Evolutionary conservation across 2,329 filamentous ascomycete species (phyloP), one percentile per base, ranked within the genome.

Genomic region (Penicillium frequentans): DNA sequence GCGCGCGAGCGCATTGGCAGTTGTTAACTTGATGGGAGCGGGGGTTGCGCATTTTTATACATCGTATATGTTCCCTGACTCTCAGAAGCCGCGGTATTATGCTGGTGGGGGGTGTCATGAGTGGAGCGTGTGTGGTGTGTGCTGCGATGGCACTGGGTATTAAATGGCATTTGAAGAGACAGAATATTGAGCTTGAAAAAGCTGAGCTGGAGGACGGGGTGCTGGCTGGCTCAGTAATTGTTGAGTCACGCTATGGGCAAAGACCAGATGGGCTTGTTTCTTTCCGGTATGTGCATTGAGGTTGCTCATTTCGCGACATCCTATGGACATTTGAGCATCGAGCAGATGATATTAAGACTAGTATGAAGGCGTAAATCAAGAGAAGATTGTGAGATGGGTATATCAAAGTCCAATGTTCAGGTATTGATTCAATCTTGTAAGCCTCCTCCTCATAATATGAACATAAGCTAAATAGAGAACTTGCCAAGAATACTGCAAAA

Each of bases 1-100:
- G 37, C 64, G 63, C 2, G 65, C 66, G 1, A 63, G 61, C 16
- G 58, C 63, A 1, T 33, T 68, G 13, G 67, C 66, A 8, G 62
- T 69, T 33, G 56, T 67, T 46, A 69, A 70, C 35, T 56, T 70
- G 21, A 69, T 69, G 61, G 69, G 58, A 7, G 58, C 58, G 21
- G 55, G 55, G 11, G 58, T 60, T 13, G 58, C 58, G 11, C 58
- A 60, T 29, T 60, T 60, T 29, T 60, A 60, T 16, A 57, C 58
- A n/a, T 60, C 58, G 5, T 60, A 60, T n/a, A 60, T 60, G 55
- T 60, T 60, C 33, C 58, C 58, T 16, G 58, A 60, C 35, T 57
- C 58, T 2, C 58, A 60, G 39, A 46, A 60, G 49, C 58, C 58
- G 16, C 35, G 58, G 21, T 60, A 60, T 23, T 60, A 60, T 46